These are phyloP conservation scores for Melanopsichium pennsylvanicum DNA, from an alignment of 1,284 basidiomycete species.

Conservation along the genomic window DNA sequence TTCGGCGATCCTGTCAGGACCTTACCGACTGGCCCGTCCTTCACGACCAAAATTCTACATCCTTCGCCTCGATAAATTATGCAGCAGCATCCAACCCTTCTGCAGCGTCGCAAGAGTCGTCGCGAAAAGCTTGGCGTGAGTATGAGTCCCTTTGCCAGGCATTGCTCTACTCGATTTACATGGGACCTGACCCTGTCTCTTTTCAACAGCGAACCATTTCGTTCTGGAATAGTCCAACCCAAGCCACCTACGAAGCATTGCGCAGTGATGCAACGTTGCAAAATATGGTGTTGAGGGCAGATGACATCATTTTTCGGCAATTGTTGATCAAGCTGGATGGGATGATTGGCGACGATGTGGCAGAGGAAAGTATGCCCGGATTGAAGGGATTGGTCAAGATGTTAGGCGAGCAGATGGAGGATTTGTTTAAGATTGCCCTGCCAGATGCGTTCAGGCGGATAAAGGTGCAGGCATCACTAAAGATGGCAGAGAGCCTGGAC, in stretches of 20 bases:
- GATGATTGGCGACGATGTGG: slow-evolving; percentile 27
- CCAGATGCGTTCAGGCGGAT: slow-evolving; percentile 2
- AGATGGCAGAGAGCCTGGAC: slow-evolving; percentile 17
- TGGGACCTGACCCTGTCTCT: slow-evolving; percentile 25
- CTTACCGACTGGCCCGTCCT: slow-evolving; percentile 31
- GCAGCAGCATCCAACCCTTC: no score
- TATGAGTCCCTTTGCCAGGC: slow-evolving; percentile 34
- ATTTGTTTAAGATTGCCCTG: slow-evolving; percentile 8
- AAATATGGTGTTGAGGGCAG: slow-evolving; percentile 16
- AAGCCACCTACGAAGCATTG: slow-evolving; percentile 8
- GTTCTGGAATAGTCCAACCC: slow-evolving; percentile 30
- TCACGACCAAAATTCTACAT: slow-evolving; percentile 2
- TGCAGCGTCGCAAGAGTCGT: slow-evolving; percentile 7
- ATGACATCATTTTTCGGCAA: slow-evolving; percentile 29
- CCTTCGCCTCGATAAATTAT: no score
- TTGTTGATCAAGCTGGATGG: slow-evolving; percentile 21
- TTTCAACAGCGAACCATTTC: slow-evolving; percentile 31
- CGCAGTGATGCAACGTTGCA: slow-evolving; percentile 13
- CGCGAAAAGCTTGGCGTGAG: slow-evolving; percentile 42
- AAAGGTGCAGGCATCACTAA: slow-evolving; percentile 23
- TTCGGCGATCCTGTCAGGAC: slow-evolving; percentile 28
- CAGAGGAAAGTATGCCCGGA: slow-evolving; percentile 10
- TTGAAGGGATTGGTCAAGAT: slow-evolving; percentile 8
- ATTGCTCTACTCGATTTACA: slow-evolving; percentile 19
- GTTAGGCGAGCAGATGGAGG: slow-evolving; percentile 9